Evolutionary conservation across 768 basidiomycete genomes (phyloP), one percentile per base, ranked within the genome.

Genomic region (Russula olivacea): DNA sequence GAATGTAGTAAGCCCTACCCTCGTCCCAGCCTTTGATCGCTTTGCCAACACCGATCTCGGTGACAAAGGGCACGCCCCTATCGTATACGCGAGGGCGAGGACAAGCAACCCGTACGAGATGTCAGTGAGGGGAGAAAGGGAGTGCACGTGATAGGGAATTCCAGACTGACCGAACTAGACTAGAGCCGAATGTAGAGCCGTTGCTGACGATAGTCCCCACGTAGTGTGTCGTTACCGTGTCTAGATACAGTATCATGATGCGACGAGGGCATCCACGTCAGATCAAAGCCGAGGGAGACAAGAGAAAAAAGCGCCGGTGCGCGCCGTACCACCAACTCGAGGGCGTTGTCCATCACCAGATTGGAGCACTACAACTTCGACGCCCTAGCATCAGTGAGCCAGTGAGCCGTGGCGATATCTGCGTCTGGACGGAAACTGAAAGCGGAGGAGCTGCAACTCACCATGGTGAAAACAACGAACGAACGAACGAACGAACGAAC

Each of bases 11-110:
- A 10, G 73, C 80, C 68, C 68, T 65, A 86, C 91, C 91, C 74
- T 92, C 89, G 70, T 93, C 91, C 91, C 91, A 93, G 45, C 90
- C 89, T 71, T 79, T 87, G 76, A 93, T 93, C 49, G 36, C 36
- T 36, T 36, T 36, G 93, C 89, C 88, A 23, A 84, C 77, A 51
- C 91, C 89, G 63, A 92, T 91, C 70, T 81, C 70, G 4, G 88
- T 90, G 67, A 73, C 68, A 72, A 93, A 91, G 2, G 89, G 81
- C 0, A 19, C 7, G 0, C 77, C 76, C 40, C 90, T 90, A 71
- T 48, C 11, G 36, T 12, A 36, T 36, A 28, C 25, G 45, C 38
- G 19, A 52, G 48, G 21, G 59, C 43, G 30, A 45, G 38, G 36
- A 36, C 36, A 34, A 32, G 34, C 11, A 36, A 10, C 43, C 55